Percentiles rank a stretch among this genome's conserved stretches.
Evolutionary conservation across 768 basidiomycete genomes (phyloP).

Genomic region (Lentinus tigrinus): DNA sequence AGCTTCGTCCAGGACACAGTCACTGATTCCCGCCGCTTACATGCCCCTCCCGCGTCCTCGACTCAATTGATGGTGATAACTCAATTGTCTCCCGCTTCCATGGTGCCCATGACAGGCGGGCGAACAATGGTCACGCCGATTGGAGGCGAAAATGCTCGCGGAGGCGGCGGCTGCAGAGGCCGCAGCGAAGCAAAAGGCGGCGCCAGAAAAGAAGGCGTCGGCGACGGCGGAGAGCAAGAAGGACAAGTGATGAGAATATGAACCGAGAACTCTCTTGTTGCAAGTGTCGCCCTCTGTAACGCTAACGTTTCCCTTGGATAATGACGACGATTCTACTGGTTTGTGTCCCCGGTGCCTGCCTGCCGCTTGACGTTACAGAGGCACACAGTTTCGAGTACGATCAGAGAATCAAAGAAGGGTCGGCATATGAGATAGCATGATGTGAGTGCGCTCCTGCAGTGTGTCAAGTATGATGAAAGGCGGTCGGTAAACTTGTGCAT

Average conservation of each 20-base stretch:
- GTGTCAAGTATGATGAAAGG: no score
- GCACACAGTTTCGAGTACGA: no score
- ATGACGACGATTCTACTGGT: no score
- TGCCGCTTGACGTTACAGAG: no score
- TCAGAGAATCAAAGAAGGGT: no score
- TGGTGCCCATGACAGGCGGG: slow-evolving; percentile 35
- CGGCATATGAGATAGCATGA: no score
- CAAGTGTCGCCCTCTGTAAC: not conserved
- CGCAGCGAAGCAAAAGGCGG: slow-evolving; percentile 8
- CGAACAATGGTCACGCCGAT: slow-evolving; percentile 45
- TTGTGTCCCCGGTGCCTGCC: no score
- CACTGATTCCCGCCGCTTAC: not conserved
- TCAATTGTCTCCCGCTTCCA: not conserved
- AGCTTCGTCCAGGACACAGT: not conserved
- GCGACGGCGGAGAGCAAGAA: slow-evolving; percentile 25
- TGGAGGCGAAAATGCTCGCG: slow-evolving; percentile 40
- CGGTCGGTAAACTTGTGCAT: not conserved
- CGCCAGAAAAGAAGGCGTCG: slow-evolving; percentile 9
- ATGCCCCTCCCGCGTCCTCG: not conserved
- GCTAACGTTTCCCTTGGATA: not conserved
- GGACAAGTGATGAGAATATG: slow-evolving; percentile 18
- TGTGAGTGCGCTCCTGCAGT: no score
- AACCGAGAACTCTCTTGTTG: not conserved
- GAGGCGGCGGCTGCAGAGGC: slow-evolving; percentile 23
- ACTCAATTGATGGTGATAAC: no score